Conservation (phyloP, 805 yeast genomes). For the Yamadazyma sp. region DNA sequence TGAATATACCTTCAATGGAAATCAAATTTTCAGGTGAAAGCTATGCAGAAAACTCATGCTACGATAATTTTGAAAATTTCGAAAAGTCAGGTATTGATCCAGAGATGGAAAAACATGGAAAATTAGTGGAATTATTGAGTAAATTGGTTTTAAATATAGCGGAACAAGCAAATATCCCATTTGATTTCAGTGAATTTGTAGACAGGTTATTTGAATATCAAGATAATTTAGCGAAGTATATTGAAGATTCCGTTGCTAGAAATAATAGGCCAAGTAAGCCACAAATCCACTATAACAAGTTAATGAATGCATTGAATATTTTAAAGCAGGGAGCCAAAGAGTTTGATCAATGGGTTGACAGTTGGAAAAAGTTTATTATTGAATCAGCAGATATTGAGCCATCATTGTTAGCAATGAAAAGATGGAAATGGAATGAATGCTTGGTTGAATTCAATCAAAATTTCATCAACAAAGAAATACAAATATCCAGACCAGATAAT, state of each 20-base stretch:
- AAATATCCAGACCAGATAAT: constrained; percentile 59
- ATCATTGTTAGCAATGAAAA: constrained; percentile 60
- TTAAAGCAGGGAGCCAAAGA: constrained; percentile 35
- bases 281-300: constrained; percentile 21
- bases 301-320: constrained; percentile 21
- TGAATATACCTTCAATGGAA: constrained; percentile 71
- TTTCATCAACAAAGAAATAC: constrained; percentile 39
- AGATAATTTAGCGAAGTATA: constrained; percentile 44
- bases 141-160: constrained; percentile 54
- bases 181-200: constrained; percentile 49
- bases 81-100: constrained; percentile 48
- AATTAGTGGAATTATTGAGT: constrained; percentile 55
- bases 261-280: constrained; percentile 14
- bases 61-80: constrained; percentile 62
- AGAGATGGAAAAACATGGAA: constrained; percentile 51
- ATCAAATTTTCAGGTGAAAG: constrained; percentile 44
- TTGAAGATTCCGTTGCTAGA: constrained; percentile 16
- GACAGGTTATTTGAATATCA: constrained; percentile 41
- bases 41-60: constrained; percentile 56
- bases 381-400: constrained; percentile 62
- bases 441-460: constrained; percentile 53
- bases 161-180: constrained; percentile 78
- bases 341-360: constrained; percentile 53
- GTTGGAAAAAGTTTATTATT: constrained; percentile 54
- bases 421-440: constrained; percentile 82